phyloP scores from a whole-genome alignment of 2,329 filamentous ascomycete genomes.

The Nemania diffusa region DNA sequence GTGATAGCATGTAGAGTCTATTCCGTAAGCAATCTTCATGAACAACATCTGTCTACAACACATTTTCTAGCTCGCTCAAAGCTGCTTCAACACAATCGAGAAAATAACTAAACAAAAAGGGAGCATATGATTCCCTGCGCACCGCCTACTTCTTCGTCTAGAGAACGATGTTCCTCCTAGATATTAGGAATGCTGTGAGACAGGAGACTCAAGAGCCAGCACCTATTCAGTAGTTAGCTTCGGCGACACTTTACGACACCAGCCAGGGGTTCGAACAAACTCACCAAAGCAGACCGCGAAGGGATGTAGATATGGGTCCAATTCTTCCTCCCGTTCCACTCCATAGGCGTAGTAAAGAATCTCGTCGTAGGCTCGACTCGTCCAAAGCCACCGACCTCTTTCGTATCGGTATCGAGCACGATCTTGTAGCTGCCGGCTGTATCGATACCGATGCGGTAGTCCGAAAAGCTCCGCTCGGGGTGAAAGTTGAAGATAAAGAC shows the following conservation, averaged over 20 bases:
- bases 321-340: slow-evolving; percentile 91
- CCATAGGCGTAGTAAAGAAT: slow-evolving; percentile 91
- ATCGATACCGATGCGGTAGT: slow-evolving; percentile 93
- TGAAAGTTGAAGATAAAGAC: slow-evolving; percentile 99
- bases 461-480: slow-evolving; percentile 82
- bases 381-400: slow-evolving; percentile 80
- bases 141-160: background rate
- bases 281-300: slow-evolving; percentile 82
- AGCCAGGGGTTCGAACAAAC: slow-evolving; percentile 43
- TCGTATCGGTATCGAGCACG: slow-evolving; percentile 82
- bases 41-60: background rate
- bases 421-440: slow-evolving; percentile 85
- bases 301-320: slow-evolving; percentile 94
- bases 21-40: background rate
- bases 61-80: slow-evolving; percentile 18
- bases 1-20: background rate
- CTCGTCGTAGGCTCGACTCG: slow-evolving; percentile 82
- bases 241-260: background rate
- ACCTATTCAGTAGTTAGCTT: slow-evolving; percentile 54
- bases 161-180: background rate
- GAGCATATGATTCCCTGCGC: slow-evolving; percentile 1
- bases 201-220: slow-evolving; percentile 61
- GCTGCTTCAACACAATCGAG: background rate
- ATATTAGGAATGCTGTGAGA: slow-evolving; percentile 42
- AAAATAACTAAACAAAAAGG: slow-evolving; percentile 1